Evolutionary conservation across 139 green algal genomes (phyloP).

Genomic region (Haematococcus lacustris): DNA sequence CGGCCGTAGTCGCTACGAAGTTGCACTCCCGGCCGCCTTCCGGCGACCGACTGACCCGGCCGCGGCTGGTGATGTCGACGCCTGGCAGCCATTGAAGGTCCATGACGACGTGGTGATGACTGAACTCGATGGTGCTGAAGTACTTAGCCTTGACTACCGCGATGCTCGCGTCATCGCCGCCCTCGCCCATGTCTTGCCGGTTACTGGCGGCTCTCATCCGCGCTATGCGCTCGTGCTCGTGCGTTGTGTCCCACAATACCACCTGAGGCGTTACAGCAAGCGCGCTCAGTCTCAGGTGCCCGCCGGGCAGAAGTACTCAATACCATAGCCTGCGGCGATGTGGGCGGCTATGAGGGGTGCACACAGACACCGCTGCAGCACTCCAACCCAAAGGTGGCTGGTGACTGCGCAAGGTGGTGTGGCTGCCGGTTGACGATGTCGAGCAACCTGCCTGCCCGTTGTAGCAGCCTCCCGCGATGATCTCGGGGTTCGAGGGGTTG

Average conservation of each 20-base stretch:
- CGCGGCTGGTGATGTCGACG: conserved; percentile 39
- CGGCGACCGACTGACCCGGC: conserved; percentile 19
- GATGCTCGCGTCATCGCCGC: conserved; percentile 27
- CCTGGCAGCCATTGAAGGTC: conserved; percentile 76
- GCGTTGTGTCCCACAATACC: conserved; percentile 38
- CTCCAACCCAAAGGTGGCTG: no score
- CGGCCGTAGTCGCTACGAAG: conserved; percentile 69
- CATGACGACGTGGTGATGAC: conserved; percentile 54
- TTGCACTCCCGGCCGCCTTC: conserved; percentile 47
- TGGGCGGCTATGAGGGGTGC: no score
- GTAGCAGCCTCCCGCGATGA: conserved; percentile 64
- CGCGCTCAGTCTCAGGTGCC: no score
- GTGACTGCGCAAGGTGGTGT: no score
- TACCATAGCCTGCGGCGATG: no score
- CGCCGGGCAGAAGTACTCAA: no score
- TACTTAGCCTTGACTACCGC: conserved; percentile 41
- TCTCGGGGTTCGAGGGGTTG: conserved; percentile 65
- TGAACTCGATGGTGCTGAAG: conserved; percentile 52
- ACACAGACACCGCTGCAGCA: no score
- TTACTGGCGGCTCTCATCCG: background rate
- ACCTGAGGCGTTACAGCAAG: conserved; percentile 18
- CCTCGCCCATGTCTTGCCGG: background rate
- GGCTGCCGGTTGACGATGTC: no score
- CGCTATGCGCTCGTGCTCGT: conserved; percentile 24
- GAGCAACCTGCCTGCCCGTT: conserved; percentile 80